Evolutionary conservation across 1,284 basidiomycete genomes (phyloP).

Genomic region (Leccinum pachyderme): DNA sequence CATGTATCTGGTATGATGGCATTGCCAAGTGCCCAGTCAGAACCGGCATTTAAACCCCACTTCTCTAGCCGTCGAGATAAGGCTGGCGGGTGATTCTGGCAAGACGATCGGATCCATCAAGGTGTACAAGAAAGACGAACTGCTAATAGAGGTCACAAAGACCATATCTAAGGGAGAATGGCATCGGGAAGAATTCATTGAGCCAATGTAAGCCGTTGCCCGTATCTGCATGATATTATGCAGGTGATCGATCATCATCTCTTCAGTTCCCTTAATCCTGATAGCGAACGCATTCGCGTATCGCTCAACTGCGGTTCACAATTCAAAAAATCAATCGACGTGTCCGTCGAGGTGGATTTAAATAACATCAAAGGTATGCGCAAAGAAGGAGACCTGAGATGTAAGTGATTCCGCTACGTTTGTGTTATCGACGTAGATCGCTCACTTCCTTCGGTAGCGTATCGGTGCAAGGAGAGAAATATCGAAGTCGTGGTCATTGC

Average conservation of each 20-base stretch:
- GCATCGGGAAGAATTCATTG: conserved; percentile 6
- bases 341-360: conserved; percentile 3
- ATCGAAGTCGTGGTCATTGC: neutral
- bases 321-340: neutral
- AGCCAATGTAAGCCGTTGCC: conserved; percentile 5
- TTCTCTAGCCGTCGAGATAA: conserved; percentile 9
- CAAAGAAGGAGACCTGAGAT: conserved; percentile 1
- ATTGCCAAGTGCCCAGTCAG: neutral
- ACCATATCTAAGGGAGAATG: neutral
- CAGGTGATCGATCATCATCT: neutral
- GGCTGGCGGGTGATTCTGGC: conserved; percentile 6
- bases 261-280: neutral
- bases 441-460: neutral
- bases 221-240: neutral
- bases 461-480: neutral
- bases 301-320: neutral
- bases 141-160: neutral
- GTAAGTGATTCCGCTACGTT: neutral
- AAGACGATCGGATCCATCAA: conserved; percentile 3
- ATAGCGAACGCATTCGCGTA: conserved; percentile 7
- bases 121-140: conserved; percentile 1
- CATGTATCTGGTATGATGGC: conserved; percentile 9
- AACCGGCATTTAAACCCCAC: neutral
- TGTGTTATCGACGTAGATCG: neutral
- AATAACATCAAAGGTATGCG: conserved; percentile 6